phyloP scores from a whole-genome alignment of 2,329 filamentous ascomycete genomes.

The Chrysoporthe deuterocubensis region DNA sequence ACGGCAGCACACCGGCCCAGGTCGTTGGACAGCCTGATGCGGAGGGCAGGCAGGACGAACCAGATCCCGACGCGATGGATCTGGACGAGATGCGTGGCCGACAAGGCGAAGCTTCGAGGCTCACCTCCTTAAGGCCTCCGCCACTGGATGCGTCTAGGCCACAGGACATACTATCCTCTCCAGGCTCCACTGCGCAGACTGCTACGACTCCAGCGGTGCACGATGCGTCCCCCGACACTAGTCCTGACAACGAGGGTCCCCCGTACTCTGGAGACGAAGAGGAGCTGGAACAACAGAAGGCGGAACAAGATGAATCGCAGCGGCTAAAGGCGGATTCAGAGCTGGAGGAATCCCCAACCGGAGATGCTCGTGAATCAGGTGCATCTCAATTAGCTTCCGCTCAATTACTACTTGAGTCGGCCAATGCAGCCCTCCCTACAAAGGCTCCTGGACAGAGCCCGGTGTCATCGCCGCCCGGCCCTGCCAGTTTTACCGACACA shows the following conservation, averaged over 20 bases:
- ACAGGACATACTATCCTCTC: slow-evolving; percentile 56
- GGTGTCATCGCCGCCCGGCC: neutral
- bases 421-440: slow-evolving; percentile 33
- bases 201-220: slow-evolving; percentile 72
- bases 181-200: slow-evolving; percentile 72
- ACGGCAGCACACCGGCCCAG: neutral
- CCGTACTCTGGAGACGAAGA: slow-evolving; percentile 56
- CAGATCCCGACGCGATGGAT: slow-evolving; percentile 27
- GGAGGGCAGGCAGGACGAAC: slow-evolving; percentile 31
- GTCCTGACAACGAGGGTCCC: slow-evolving; percentile 69
- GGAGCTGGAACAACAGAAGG: slow-evolving; percentile 47
- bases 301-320: slow-evolving; percentile 34
- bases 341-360: slow-evolving; percentile 29
- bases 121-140: slow-evolving; percentile 41
- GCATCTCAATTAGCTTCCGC: slow-evolving; percentile 46
- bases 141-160: slow-evolving; percentile 42
- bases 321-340: slow-evolving; percentile 26
- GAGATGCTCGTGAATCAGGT: slow-evolving; percentile 16
- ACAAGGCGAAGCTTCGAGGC: slow-evolving; percentile 34
- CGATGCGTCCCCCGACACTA: slow-evolving; percentile 73
- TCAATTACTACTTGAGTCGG: slow-evolving; percentile 50
- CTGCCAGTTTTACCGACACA: neutral
- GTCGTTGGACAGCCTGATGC: neutral
- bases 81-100: slow-evolving; percentile 34
- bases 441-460: neutral